Base-by-base conservation (phyloP, 2,329 filamentous ascomycete species). In the Cordyceps tenuipes region DNA sequence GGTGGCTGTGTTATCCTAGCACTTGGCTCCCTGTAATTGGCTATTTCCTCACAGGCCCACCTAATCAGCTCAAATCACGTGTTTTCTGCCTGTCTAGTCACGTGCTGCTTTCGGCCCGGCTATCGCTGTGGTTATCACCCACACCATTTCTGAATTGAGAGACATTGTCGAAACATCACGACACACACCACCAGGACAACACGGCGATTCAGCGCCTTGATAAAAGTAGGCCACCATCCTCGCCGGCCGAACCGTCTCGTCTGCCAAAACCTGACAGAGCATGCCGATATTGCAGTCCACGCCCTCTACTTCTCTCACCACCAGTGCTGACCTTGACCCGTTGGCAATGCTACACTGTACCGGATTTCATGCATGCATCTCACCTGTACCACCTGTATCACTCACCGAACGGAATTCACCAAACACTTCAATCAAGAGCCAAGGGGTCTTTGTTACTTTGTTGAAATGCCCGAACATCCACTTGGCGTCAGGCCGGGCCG, bases 1-100 rank as follows among this genome's bases (percentile, higher is more conserved):
- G 4, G 56, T 59, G 48, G 39, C 56, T 51, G 55, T 57, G 54
- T 46, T 41, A 43, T 57, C 54, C 31, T 49, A 41, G 41, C 43
- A 29, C 29, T 10, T 10, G 5, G 23, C 5, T 21, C 39, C 41
- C 36, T 26, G 31, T 19, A 9, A 19, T 21, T 34, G 19, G 17
- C 6, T 41, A 19, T 8, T 44, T 3, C 13, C 3, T 23, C 13
- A n/a, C 36, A 43, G 15, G 15, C 53, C 49, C 34, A 31, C 31
- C 31, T n/a, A 13, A 36, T 26, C 34, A 39, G 44, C 17, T 17
- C 3, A 39, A 29, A 21, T 57, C 54, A 57, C 54, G 54, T 57
- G 54, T 2, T 31, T 41, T 17, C 10, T n/a, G n/a, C 21, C n/a
- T 49, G 23, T 29, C 34, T 19, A 57, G 31, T 57, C 54, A 57